Evolutionary conservation across 768 basidiomycete species (phyloP), one percentile per base, ranked within the genome.

Genomic region (Boletus speciosus): DNA sequence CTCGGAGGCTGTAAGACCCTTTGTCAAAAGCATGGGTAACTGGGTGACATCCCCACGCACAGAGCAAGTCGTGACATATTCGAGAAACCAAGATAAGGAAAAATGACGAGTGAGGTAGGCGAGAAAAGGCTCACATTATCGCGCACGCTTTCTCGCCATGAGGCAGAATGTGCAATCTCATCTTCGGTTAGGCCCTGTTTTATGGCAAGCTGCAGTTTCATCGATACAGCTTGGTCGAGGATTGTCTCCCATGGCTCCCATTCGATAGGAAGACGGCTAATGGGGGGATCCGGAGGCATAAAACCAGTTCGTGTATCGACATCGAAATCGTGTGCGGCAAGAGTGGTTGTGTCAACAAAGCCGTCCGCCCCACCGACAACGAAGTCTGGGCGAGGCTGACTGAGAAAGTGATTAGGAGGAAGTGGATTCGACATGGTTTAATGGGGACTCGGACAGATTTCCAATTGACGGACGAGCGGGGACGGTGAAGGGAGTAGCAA

Each of bases 271-370:
- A 96, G 77, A 21, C 86, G 80, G 7, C 72, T 61, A 0, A 86
- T 67, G 2, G 93, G 93, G 0, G 84, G 81, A 14, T 82, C 76
- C 0, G 89, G 86, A 3, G 95, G 90, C 83, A 98, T 86, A 70
- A 98, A 98, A 0, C 96, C 95, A 0, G 93, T 92, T 15, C 84
- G 77, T 10, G 87, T 85, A 67, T 95, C 93, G 55, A 98, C 90
- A 67, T 98, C 93, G 75, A 93, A 98, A 75, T 90, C 89, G 60
- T 89, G 87, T 3, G 87, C 85, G 10, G 88, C 86, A 54, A 89
- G 81, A 12, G 88, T 86, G 21, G 81, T 78, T 14, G 79, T 81
- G 56, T 83, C 82, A 41, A 74, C 63, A 19, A 58, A 57, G 3
- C 67, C 66, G 15, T 62, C 63, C 7, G 34, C 43, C 12, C 47